These are phyloP conservation scores for Mycena vulgaris DNA, from an alignment of 768 basidiomycete genomes.

Conservation along the genomic window DNA sequence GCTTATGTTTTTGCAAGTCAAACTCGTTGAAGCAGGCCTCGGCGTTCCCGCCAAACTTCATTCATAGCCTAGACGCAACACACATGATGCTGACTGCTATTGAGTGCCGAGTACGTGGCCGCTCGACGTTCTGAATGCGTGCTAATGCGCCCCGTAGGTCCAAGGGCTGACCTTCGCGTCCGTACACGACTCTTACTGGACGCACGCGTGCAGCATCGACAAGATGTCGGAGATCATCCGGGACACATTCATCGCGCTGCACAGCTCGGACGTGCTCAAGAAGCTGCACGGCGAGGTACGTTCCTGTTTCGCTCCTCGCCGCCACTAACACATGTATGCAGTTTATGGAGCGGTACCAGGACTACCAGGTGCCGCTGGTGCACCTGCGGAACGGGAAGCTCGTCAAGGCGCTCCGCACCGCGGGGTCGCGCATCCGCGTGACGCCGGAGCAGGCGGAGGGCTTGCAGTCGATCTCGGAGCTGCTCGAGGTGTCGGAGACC, in stretches of 20 bases:
- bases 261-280: slow-evolving; percentile 87
- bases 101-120: slow-evolving; percentile 80
- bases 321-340: slow-evolving; percentile 45
- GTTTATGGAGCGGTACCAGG: slow-evolving; percentile 86
- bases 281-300: slow-evolving; percentile 83
- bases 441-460: slow-evolving; percentile 56
- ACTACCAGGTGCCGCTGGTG: slow-evolving; percentile 75
- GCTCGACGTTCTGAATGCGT: neutral
- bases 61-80: slow-evolving; percentile 97
- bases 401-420: slow-evolving; percentile 57
- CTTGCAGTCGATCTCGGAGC: slow-evolving; percentile 48
- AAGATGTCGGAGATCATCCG: slow-evolving; percentile 92
- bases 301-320: slow-evolving; percentile 18
- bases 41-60: slow-evolving; percentile 99
- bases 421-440: slow-evolving; percentile 63
- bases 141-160: slow-evolving; percentile 59
- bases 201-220: slow-evolving; percentile 90
- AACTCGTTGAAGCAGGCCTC: slow-evolving; percentile 90
- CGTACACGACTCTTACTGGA: slow-evolving; percentile 99
- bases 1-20: slow-evolving; percentile 63
- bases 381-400: slow-evolving; percentile 57
- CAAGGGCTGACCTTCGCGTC: slow-evolving; percentile 89
- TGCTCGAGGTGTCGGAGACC: slow-evolving; percentile 59
- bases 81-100: slow-evolving; percentile 99
- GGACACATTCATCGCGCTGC: slow-evolving; percentile 93